Conservation (phyloP, 345 rosid species). For the Erodium maritimum region DNA sequence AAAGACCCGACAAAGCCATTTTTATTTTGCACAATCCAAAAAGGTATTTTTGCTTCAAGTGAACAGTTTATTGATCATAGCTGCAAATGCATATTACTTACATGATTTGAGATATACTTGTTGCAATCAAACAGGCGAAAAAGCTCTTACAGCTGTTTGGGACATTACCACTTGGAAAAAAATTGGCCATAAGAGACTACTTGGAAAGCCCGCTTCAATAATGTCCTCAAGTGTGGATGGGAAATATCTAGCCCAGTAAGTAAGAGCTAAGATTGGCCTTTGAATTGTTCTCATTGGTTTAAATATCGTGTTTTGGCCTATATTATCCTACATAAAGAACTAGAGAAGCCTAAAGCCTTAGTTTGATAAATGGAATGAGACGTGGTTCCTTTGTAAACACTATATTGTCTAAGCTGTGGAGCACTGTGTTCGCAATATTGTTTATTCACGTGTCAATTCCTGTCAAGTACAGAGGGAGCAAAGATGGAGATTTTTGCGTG, state of each 20-base stretch:
- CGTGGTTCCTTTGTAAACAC: too few species aligned
- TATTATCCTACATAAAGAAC: too few species aligned
- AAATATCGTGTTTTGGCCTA: background rate
- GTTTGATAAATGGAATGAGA: background rate
- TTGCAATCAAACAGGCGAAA: constrained; percentile 44
- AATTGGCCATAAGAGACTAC: constrained; percentile 81
- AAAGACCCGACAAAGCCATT: constrained; percentile 93
- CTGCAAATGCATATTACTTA: background rate
- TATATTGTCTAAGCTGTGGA: too few species aligned
- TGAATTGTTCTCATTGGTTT: background rate
- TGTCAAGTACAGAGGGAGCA: constrained; percentile 52
- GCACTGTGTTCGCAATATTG: background rate
- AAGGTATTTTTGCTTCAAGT: constrained; percentile 24
- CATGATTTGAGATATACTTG: constrained; percentile 4
- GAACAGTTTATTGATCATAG: background rate
- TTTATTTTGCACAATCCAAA: constrained; percentile 70
- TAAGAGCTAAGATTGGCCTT: constrained; percentile 23
- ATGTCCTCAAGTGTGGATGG: constrained; percentile 91
- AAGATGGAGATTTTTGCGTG: constrained; percentile 76
- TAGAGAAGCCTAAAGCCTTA: too few species aligned
- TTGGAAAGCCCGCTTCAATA: constrained; percentile 59
- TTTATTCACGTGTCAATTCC: background rate
- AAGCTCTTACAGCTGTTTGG: constrained; percentile 58
- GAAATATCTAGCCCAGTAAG: constrained; percentile 88
- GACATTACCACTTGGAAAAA: constrained; percentile 88